Evolutionary conservation across 2,329 filamentous ascomycete genomes (phyloP).

Genomic region (Aspergillus sp.): DNA sequence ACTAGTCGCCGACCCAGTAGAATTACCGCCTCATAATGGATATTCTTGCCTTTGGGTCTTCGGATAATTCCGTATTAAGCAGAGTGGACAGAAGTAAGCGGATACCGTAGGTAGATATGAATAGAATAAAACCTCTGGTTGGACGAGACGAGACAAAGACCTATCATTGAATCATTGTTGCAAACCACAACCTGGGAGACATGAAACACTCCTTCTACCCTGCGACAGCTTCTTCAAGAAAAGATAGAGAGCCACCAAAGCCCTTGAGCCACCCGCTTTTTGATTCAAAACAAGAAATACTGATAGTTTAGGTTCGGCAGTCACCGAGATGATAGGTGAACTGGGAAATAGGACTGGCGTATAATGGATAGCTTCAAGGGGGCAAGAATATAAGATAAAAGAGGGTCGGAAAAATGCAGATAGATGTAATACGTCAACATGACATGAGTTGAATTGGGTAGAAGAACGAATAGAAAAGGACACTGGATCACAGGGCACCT

Average conservation of each 20-base stretch:
- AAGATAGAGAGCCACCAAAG: not conserved
- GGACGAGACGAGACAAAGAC: not conserved
- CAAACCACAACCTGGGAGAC: not conserved
- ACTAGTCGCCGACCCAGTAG: not conserved
- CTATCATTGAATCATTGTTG: not conserved
- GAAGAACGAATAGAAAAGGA: not conserved
- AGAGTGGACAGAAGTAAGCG: not conserved
- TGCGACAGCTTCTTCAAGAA: not conserved
- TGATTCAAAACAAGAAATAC: not conserved
- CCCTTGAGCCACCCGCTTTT: not conserved
- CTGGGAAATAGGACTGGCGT: not conserved
- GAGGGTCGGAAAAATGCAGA: not conserved
- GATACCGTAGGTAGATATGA: not conserved
- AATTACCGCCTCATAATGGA: not conserved
- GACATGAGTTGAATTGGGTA: not conserved
- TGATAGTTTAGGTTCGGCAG: not conserved
- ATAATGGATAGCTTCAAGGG: not conserved
- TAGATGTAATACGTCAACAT: not conserved
- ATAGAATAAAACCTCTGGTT: not conserved
- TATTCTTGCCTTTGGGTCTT: not conserved
- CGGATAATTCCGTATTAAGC: not conserved
- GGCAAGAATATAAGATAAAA: not conserved
- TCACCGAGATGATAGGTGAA: not conserved
- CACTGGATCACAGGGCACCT: constrained; percentile 38
- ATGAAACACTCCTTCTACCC: not conserved